These are phyloP conservation scores for Quambalaria eucalypti DNA, from an alignment of 1,284 basidiomycete species.

Conservation along the genomic window DNA sequence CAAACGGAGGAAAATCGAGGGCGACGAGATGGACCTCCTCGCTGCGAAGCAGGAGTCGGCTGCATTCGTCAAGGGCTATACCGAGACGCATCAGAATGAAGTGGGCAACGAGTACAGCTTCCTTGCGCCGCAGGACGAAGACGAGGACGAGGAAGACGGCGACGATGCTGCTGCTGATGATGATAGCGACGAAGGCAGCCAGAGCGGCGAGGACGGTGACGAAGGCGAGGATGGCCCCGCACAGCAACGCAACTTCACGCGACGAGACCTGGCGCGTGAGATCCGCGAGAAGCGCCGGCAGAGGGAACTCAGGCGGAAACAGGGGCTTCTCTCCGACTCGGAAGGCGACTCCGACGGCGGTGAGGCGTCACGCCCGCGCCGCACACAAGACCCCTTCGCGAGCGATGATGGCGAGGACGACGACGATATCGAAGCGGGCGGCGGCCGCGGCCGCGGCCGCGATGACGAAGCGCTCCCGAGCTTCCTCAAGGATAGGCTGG, in stretches of 20 bases:
- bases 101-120: slow-evolving; percentile 30
- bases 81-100: slow-evolving; percentile 19
- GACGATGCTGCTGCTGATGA: slow-evolving; percentile 1
- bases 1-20: slow-evolving; percentile 27
- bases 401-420: neutral
- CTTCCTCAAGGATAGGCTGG: neutral
- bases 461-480: neutral
- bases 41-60: slow-evolving; percentile 25
- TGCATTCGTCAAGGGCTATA: slow-evolving; percentile 31
- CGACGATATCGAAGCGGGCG: neutral
- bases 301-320: neutral
- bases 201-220: neutral
- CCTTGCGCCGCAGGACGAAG: slow-evolving; percentile 8
- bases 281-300: too few species aligned
- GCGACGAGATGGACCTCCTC: slow-evolving; percentile 31
- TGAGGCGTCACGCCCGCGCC: too few species aligned
- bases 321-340: neutral
- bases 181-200: slow-evolving; percentile 1
- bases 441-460: too few species aligned
- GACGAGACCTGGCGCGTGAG: too few species aligned
- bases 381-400: neutral
- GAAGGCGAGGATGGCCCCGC: neutral
- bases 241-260: neutral
- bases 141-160: slow-evolving; percentile 11
- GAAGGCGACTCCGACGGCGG: too few species aligned